Evolutionary conservation across 2,329 filamentous ascomycete species (phyloP), one percentile per base, ranked within the genome.

Genomic region (Xylaria arbuscula): DNA sequence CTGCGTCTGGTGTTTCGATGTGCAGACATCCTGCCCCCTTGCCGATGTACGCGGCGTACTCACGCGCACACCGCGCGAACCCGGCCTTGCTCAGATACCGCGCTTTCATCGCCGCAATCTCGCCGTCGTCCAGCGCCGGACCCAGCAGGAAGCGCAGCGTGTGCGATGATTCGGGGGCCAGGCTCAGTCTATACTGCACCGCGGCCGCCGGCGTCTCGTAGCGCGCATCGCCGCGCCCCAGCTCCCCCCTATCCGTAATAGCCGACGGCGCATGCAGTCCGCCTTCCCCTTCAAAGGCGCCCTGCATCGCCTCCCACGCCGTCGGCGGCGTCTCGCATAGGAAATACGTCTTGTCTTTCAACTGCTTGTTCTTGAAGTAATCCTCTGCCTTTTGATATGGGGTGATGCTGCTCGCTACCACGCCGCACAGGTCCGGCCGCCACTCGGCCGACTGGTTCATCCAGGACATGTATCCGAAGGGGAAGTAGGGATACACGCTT

Each of bases 401-500:
- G 0, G 86, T 87, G 68, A 87, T 82, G 73, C 83, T 83, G 76
- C 80, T 86, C 28, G 80, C 85, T 11, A 88, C 81, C 13, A 88
- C 79, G 28, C 83, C 86, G 24, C 80, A 79, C 22, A 87, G 79
- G 10, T 86, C 83, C 6, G 78, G 64, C 24, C 82, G 80, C 80
- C 84, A 88, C 70, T 86, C 83, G 42, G 83, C 86, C 38, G 84
- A 85, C 74, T 87, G 86, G 74, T 87, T 88, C 86, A 88, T 88
- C 86, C 86, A 88, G 15, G 86, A 88, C 85, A 87, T 87, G 77
- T 86, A 87, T n/a, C 86, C 86, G 62, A 88, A 81, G 42, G 85
- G 83, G 76, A 88, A 88, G 72, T 87, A 87, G 0, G 86, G 86
- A 67, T 86, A 87, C 36, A 88, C 77, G 74, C 84, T 85, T 69